Base-by-base conservation (phyloP, 352 stramenopile species). In the Elongisporangium prolatum region DNA sequence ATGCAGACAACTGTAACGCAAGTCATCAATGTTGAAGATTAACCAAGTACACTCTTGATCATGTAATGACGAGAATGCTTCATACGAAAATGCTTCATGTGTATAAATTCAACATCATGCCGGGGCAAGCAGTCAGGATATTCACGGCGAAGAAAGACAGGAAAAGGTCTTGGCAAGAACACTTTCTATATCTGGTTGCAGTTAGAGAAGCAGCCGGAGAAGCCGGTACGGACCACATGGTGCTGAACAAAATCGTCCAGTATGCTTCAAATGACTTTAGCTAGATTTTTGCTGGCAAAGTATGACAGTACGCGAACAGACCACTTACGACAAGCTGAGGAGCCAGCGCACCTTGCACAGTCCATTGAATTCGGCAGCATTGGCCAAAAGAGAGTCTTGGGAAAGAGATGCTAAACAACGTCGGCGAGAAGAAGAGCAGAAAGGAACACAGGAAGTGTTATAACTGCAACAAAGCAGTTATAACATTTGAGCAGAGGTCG, bases 201-300 rank as follows among this genome's bases (percentile, higher is more conserved):
- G 56, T 69, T 1, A 56, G 51, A 14, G 52, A 71, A 18, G 58
- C 50, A 34, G 24, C 24, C 24, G 24, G 24, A 34, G 24, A 34
- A 34, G 24, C 24, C 4, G 24, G 24, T 7, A 34, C 24, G 3
- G 24, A 7, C 7, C 7, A 3, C 4, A 34, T 63, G 2, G 64
- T 64, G 2, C 47, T 60, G 0, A 24, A 61, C 37, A 71, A 71
- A 50, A 71, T 71, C 38, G 59, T 67, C 1, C 55, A 64, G 37
- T 71, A 61, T 16, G 59, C 64, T 1, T 44, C 56, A 2, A n/a
- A 21, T 1, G 6, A 1, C 6, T 38, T 61, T 52, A 10, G 63
- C 11, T 25, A 52, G 20, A 52, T n/a, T 50, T 2, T 61, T 63
- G 52, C 34, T 65, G 21, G 49, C 64, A 20, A 38, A 34, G 14